Base-by-base conservation (phyloP, 305 asterid genomes). In the Fraxinus ornus region DNA sequence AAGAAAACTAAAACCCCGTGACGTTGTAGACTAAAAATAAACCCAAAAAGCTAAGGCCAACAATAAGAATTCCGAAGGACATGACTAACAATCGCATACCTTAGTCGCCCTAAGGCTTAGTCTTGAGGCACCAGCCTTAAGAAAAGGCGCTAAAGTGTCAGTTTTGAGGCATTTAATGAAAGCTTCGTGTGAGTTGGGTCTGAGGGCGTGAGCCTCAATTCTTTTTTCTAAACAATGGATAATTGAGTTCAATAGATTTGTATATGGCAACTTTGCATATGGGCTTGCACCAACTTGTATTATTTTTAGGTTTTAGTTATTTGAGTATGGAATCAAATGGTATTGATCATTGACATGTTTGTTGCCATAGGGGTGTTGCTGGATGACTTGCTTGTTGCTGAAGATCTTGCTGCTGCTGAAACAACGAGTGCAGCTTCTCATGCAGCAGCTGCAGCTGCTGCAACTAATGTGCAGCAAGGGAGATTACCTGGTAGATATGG, bases 351-450 rank as follows among this genome's bases (percentile, higher is more conserved):
- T 73, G 66, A 28, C 80, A 32, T 36, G 26, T 82, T 82, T 86
- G 57, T 81, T 82, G 64, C 85, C 80, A 66, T 72, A 95, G 99
- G 99, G 82, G 97, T 94, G 80, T 83, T 95, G 87, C 92, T 95
- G 73, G 99, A 94, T 83, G 98, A 97, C 90, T 89, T 97, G 76
- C 97, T 97, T 68, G 98, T 92, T 33, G 98, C 99, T 75, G 99
- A 97, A 88, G 99, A 97, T 87, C 87, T 97, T 78, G 97, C 98
- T 52, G 98, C 99, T 84, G 94, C 97, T 75, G 99, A 95, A 88
- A 95, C 98, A 35, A 94, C 97, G 24, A 89, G 84, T 84, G 98
- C 98, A 83, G 98, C 98, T 85, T 91, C 98, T 37, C 98, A 91
- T 91, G 99, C 97, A 0, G 99, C 99, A 0, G 99, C 97, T 1